Percentiles rank a stretch among this genome's conserved stretches.
These are phyloP conservation scores for Ailanthus altissimus DNA, from an alignment of 345 rosid genomes.

Conservation along the genomic window DNA sequence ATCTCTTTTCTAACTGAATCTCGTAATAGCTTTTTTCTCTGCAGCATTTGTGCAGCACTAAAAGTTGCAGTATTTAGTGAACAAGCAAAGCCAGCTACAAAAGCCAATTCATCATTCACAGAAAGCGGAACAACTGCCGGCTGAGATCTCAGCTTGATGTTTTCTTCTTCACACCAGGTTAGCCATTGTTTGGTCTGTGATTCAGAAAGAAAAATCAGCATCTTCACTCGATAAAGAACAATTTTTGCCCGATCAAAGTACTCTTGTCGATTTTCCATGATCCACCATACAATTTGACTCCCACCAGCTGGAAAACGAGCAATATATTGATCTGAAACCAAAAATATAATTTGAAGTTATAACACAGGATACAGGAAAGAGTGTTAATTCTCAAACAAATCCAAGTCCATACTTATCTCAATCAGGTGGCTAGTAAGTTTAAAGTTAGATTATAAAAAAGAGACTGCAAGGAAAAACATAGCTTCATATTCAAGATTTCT, in stretches of 20 bases:
- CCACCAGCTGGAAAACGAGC: constrained; percentile 87
- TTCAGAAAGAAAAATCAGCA: constrained; percentile 82
- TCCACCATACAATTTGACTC: constrained; percentile 97
- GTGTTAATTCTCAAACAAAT: constrained; percentile 9
- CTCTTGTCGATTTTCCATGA: constrained; percentile 92
- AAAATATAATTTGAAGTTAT: constrained; percentile 8
- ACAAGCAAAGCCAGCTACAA: constrained; percentile 75
- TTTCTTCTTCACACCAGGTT: constrained; percentile 87
- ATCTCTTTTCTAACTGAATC: constrained; percentile 72
- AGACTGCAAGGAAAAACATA: neutral
- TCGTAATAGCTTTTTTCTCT: constrained; percentile 59
- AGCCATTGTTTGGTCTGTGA: constrained; percentile 82
- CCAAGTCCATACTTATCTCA: neutral
- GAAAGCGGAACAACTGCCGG: constrained; percentile 82
- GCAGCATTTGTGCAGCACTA: constrained; percentile 62
- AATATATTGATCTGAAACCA: constrained; percentile 79
- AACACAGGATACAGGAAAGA: neutral
- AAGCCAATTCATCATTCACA: constrained; percentile 91
- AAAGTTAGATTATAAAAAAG: neutral
- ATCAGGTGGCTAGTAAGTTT: neutral
- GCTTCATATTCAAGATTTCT: neutral
- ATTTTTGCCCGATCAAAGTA: constrained; percentile 84
- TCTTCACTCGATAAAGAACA: constrained; percentile 77
- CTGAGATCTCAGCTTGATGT: constrained; percentile 76
- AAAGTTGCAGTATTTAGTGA: constrained; percentile 72